Evolutionary conservation across 192 early-diverging fungal genomes (phyloP).

Genomic region (Linnemannia exigua): DNA sequence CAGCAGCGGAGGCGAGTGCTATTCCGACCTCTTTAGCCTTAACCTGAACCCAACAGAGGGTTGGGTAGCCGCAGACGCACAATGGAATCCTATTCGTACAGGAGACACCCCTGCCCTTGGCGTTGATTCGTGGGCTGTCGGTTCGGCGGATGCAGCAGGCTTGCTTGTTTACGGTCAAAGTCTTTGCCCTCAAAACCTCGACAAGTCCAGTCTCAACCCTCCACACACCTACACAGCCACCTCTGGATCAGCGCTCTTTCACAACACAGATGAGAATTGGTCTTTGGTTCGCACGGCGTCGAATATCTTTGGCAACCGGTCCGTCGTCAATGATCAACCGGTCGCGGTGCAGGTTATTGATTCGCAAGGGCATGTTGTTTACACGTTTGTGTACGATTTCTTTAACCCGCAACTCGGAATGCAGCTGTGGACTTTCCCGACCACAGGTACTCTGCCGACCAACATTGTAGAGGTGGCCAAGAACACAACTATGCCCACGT

Average conservation of each 20-base stretch:
- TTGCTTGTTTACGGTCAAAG: constrained; percentile 47
- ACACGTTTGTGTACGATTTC: constrained; percentile 44
- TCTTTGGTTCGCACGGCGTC: not conserved
- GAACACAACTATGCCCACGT: constrained; percentile 34
- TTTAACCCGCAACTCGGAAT: constrained; percentile 41
- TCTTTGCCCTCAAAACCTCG: constrained; percentile 18
- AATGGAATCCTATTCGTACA: constrained; percentile 17
- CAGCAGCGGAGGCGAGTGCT: constrained; percentile 28
- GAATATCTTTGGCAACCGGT: constrained; percentile 27
- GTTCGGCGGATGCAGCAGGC: constrained; percentile 25
- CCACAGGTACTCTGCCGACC: constrained; percentile 9
- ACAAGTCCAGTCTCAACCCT: not conserved
- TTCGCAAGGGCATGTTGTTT: constrained; percentile 2
- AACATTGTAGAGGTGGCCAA: constrained; percentile 19
- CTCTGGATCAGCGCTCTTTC: constrained; percentile 20
- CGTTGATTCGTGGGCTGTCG: constrained; percentile 26
- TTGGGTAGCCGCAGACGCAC: constrained; percentile 27
- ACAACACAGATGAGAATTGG: not conserved
- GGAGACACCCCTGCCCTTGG: constrained; percentile 6
- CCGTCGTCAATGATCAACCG: constrained; percentile 23
- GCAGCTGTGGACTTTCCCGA: constrained; percentile 35
- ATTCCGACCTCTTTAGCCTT: constrained; percentile 41
- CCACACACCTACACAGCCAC: constrained; percentile 12
- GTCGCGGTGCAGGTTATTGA: constrained; percentile 41
- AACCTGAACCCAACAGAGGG: constrained; percentile 37